phyloP scores from a whole-genome alignment of 495 filamentous ascomycete genomes.

The Apiosordaria backusii region DNA sequence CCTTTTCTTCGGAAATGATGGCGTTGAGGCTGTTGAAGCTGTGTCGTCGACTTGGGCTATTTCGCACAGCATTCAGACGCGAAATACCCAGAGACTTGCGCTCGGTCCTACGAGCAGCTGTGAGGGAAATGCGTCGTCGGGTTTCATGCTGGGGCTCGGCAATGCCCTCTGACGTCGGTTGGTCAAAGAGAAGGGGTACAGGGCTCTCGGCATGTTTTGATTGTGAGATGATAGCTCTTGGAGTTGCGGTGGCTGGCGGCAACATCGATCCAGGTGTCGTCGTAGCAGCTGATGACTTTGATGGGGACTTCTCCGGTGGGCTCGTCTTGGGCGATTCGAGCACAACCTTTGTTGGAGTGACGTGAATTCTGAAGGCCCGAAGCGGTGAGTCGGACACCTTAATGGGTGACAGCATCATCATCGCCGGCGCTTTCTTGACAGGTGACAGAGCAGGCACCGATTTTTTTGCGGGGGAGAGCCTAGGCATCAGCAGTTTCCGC shows the following conservation, averaged over 20 bases:
- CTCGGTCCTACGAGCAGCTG: constrained; percentile 29
- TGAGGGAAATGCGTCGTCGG: constrained; percentile 27
- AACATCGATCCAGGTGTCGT: neutral
- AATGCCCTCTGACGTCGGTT: constrained; percentile 19
- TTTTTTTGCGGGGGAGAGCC: constrained; percentile 19
- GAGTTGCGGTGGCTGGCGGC: neutral
- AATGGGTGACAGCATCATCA: constrained; percentile 15
- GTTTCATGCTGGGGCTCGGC: constrained; percentile 28
- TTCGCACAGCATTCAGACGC: constrained; percentile 17
- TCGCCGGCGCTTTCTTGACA: constrained; percentile 20
- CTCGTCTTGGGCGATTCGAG: constrained; percentile 25
- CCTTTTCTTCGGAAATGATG: neutral
- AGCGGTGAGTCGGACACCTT: constrained; percentile 31
- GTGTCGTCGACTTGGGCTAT: constrained; percentile 28
- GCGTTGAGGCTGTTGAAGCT: constrained; percentile 22
- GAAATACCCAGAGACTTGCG: constrained; percentile 21
- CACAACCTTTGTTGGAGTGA: constrained; percentile 29
- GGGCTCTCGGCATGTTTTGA: constrained; percentile 6
- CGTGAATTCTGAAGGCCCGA: constrained; percentile 25
- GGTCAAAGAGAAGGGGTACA: constrained; percentile 31
- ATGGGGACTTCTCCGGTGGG: constrained; percentile 19
- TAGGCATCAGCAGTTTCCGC: constrained; percentile 19
- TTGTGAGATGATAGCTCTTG: neutral
- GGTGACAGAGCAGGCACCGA: constrained; percentile 19
- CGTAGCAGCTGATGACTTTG: constrained; percentile 19